Percentiles rank a stretch among this genome's conserved stretches.
Evolutionary conservation across 1,284 basidiomycete genomes (phyloP).

Genomic region (Ganoderma resinaceum): DNA sequence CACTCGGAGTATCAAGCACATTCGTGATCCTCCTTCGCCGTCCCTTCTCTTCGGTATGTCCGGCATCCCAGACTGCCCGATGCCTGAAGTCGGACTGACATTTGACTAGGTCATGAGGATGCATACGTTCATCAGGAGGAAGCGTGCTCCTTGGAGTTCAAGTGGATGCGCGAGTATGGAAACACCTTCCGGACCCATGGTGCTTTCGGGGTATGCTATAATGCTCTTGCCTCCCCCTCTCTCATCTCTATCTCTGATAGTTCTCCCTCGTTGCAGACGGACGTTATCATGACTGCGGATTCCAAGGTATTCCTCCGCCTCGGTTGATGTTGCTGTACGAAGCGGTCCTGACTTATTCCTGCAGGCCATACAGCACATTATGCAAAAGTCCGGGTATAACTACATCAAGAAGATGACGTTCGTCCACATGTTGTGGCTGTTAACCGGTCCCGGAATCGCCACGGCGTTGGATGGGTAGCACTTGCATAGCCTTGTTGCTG

Average conservation of each 20-base stretch:
- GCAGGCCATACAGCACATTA: conserved; percentile 37
- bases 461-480: conserved; percentile 24
- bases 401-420: conserved; percentile 30
- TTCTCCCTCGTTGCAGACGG: conserved; percentile 1
- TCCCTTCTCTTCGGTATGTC: no score
- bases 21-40: no score
- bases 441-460: conserved; percentile 30
- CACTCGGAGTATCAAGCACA: no score
- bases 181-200: conserved; percentile 27
- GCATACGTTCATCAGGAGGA: conserved; percentile 27
- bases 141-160: conserved; percentile 31
- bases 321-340: no score
- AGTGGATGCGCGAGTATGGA: conserved; percentile 32
- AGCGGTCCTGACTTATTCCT: no score
- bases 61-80: no score
- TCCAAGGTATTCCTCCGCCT: conserved; percentile 15
- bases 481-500: no score
- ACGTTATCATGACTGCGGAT: conserved; percentile 21
- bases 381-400: conserved; percentile 35
- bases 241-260: background rate
- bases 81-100: no score
- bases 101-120: conserved; percentile 22
- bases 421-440: conserved; percentile 16
- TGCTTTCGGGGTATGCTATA: conserved; percentile 29
- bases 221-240: background rate